phyloP scores from a whole-genome alignment of 139 green algal genomes.

The Limnomonas spitsbergensis region DNA sequence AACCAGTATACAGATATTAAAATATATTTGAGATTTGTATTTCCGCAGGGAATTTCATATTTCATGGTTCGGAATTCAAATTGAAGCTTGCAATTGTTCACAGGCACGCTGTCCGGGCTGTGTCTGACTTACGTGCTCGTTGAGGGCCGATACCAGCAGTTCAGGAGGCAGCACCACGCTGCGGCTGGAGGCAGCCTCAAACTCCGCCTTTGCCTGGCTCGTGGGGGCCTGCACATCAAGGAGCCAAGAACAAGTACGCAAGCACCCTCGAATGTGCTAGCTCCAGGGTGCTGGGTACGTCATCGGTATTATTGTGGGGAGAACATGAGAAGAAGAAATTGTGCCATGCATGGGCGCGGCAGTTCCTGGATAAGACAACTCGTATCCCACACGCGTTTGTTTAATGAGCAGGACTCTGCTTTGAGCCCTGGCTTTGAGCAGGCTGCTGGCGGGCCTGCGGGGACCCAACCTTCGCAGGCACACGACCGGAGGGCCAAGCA shows the following conservation, averaged over 20 bases:
- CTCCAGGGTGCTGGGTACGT: not conserved
- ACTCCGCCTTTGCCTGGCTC: not conserved
- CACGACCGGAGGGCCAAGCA: too few species aligned
- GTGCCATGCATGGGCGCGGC: not conserved
- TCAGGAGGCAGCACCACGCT: constrained; percentile 5
- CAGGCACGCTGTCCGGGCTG: not conserved
- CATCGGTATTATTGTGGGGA: not conserved
- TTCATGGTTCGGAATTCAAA: not conserved
- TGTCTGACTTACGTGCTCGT: constrained; percentile 17
- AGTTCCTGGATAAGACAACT: not conserved
- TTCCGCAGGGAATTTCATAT: too few species aligned
- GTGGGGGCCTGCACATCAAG: not conserved
- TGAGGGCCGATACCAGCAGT: constrained; percentile 18
- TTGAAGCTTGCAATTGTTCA: not conserved
- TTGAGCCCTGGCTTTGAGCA: too few species aligned
- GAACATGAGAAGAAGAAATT: not conserved
- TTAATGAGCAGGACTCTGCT: too few species aligned
- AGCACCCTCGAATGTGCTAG: not conserved
- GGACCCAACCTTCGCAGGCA: too few species aligned
- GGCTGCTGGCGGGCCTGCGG: too few species aligned
- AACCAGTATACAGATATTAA: too few species aligned
- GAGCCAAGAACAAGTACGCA: not conserved
- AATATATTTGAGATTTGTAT: too few species aligned
- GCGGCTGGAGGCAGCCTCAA: constrained; percentile 13
- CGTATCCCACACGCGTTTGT: too few species aligned